Conservation (phyloP, 306 rosid genomes). For the Dalbergia cochinchinensis region DNA sequence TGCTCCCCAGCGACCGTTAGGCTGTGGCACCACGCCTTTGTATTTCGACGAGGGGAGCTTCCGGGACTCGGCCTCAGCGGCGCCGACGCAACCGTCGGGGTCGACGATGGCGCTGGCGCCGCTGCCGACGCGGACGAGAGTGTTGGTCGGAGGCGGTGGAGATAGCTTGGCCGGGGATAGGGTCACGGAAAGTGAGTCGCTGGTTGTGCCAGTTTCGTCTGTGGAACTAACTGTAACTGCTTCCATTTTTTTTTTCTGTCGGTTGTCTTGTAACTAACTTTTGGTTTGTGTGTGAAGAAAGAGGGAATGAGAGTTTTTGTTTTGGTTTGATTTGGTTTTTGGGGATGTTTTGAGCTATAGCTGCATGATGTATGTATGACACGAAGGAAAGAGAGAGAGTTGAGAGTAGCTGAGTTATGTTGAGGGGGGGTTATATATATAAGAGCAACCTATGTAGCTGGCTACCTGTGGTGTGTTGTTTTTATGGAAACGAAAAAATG, state of each 20-base stretch:
- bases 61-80: conserved; percentile 83
- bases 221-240: conserved; percentile 54
- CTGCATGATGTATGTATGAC: not conserved
- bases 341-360: not conserved
- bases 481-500: not conserved
- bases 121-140: conserved; percentile 72
- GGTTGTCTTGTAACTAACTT: not conserved
- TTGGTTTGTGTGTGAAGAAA: conserved; percentile 10
- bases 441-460: not conserved
- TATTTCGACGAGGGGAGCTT: conserved; percentile 86
- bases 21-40: conserved; percentile 98
- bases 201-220: conserved; percentile 67
- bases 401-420: not conserved
- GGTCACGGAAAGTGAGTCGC: conserved; percentile 58
- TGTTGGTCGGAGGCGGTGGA: conserved; percentile 38
- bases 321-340: not conserved
- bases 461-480: not conserved
- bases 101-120: conserved; percentile 40
- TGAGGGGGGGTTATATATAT: not conserved
- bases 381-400: not conserved
- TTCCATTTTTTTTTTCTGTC: conserved; percentile 63
- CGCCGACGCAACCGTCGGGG: conserved; percentile 56
- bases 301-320: not conserved
- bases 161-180: conserved; percentile 50
- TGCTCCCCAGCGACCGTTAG: conserved; percentile 99